Evolutionary conservation across 2,329 filamentous ascomycete species (phyloP), one percentile per base, ranked within the genome.

Genomic region (Fusarium odoratissimum): DNA sequence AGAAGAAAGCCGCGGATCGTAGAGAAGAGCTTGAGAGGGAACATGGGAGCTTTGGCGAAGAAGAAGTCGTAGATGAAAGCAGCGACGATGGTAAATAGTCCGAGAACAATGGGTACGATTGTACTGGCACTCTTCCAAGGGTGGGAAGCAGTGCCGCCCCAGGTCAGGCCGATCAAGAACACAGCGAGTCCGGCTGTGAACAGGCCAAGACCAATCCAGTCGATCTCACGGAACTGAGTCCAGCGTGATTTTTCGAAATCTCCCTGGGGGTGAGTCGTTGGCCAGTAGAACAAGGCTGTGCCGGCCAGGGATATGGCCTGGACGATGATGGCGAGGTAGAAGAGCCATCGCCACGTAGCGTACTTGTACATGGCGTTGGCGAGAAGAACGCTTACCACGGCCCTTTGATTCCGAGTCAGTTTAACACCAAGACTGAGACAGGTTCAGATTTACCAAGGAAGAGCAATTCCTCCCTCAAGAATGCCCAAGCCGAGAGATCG

Each of bases 161-260:
- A 69, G 9, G 66, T 69, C 13, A 69, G 17, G 10, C 66, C 66
- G 1, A 69, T 40, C 13, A 69, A 14, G 23, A 52, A 67, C 0
- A 65, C 66, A 1, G 66, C 55, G 6, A 71, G 52, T 2, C 69
- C 69, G 1, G 40, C 9, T 1, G 49, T 67, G 48, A 71, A 71
- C 0, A 71, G 67, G 0, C 40, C 44, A 9, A 71, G 61, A 0
- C 69, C 69, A 0, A 71, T 37, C 62, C 57, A 71, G 8, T 71
- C 69, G 1, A 71, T 64, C 6, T 71, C 69, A 2, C 55, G 35
- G 37, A 71, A 63, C 3, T 71, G 69, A 5, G 40, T 40, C 61
- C 52, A 71, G 19, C 69, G 52, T 14, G 69, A 35, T 9, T 71
- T 71, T 0, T 71, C 69, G 9, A 71, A 71, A n/a, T 71, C 69